phyloP scores from a whole-genome alignment of 2,329 filamentous ascomycete genomes.

The Helicocarpus griseus region DNA sequence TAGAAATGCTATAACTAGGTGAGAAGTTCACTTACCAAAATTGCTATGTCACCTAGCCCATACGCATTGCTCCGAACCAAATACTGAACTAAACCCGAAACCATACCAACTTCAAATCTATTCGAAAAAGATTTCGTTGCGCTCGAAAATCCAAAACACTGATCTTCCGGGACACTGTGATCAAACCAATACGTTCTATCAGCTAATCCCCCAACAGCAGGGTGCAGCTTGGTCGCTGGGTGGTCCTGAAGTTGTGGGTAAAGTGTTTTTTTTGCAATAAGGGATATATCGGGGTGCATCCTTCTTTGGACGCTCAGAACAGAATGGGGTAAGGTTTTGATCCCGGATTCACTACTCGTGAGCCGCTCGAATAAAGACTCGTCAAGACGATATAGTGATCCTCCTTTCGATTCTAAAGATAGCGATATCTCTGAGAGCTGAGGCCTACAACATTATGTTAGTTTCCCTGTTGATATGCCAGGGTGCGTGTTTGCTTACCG shows the following conservation, averaged over 20 bases:
- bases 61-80: conserved; percentile 20
- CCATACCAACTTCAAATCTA: conserved; percentile 20
- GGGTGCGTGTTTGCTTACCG: conserved; percentile 46
- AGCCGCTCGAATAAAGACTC: conserved; percentile 54
- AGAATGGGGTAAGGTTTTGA: conserved; percentile 16
- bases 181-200: conserved; percentile 22
- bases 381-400: conserved; percentile 46
- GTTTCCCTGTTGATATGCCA: conserved; percentile 39
- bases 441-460: conserved; percentile 41
- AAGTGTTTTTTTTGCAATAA: conserved; percentile 16
- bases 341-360: conserved; percentile 10
- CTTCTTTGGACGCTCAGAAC: conserved; percentile 20
- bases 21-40: conserved; percentile 12
- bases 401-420: conserved; percentile 40
- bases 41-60: conserved; percentile 20
- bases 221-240: conserved; percentile 8
- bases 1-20: not conserved
- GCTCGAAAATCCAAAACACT: conserved; percentile 1
- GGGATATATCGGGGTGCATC: conserved; percentile 23
- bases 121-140: conserved; percentile 20
- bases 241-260: conserved; percentile 21
- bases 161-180: conserved; percentile 18
- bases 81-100: conserved; percentile 18
- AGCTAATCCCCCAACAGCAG: conserved; percentile 16
- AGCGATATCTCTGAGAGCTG: conserved; percentile 33